A percentile compares a stretch with the other conserved stretches of the same genome.
These are phyloP conservation scores for Lipomyces yamanashiensis DNA, from an alignment of 805 yeast genomes.

Conservation along the genomic window DNA sequence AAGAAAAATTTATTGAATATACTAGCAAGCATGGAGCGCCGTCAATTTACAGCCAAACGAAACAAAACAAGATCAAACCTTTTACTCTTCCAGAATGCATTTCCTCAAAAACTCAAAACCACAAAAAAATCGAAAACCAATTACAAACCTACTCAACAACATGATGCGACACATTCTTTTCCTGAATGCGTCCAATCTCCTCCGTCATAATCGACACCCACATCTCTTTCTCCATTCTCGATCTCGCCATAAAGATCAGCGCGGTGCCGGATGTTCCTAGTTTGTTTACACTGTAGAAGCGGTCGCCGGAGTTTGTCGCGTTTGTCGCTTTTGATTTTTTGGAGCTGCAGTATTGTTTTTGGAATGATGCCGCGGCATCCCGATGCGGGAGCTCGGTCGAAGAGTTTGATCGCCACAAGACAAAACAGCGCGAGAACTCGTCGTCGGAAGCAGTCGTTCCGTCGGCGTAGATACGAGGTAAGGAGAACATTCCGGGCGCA, in stretches of 20 bases:
- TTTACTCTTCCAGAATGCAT: neutral
- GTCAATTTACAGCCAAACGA: no score
- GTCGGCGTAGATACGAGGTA: conserved; percentile 77
- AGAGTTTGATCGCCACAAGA: conserved; percentile 61
- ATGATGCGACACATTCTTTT: conserved; percentile 20
- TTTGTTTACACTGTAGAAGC: conserved; percentile 50
- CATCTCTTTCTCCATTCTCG: conserved; percentile 78
- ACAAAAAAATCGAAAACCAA: neutral
- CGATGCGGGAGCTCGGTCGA: conserved; percentile 2
- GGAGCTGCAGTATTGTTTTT: conserved; percentile 20
- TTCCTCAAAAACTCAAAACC: neutral
- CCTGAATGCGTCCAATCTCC: conserved; percentile 42
- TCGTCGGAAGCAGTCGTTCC: conserved; percentile 86
- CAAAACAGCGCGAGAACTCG: conserved; percentile 74
- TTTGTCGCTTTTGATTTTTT: neutral
- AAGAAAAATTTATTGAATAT: no score
- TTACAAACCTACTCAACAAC: neutral
- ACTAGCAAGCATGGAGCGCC: no score
- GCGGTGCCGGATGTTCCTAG: conserved; percentile 71
- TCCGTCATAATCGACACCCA: conserved; percentile 64
- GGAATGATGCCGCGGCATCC: conserved; percentile 16
- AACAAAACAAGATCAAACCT: no score
- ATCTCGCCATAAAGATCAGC: conserved; percentile 77
- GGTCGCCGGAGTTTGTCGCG: conserved; percentile 9
- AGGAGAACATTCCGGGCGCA: conserved; percentile 45